A percentile compares a stretch with the other conserved stretches of the same genome.
Conservation (phyloP, 202 grass and related monocot species). For the Alloteropsis angusta region DNA sequence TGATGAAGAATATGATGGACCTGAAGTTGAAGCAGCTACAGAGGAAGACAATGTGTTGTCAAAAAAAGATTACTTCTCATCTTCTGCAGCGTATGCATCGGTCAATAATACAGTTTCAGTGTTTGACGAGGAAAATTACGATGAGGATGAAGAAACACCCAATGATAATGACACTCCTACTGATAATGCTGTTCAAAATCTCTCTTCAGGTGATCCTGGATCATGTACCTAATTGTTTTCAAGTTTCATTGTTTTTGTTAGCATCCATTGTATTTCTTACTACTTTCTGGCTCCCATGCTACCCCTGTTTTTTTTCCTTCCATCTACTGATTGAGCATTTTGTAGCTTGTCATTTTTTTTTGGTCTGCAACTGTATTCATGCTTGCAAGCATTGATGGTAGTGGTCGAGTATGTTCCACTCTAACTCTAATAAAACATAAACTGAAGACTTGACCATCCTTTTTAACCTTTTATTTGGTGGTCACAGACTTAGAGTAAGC, state of each 20-base stretch:
- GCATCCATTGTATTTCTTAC: background rate
- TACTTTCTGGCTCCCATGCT: background rate
- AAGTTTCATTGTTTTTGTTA: background rate
- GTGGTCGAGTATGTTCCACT: too few relatives aligned
- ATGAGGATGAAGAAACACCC: slow-evolving; percentile 59
- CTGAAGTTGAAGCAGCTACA: slow-evolving; percentile 73
- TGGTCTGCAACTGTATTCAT: too few relatives aligned
- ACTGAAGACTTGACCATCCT: too few relatives aligned
- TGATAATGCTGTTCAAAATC: slow-evolving; percentile 29
- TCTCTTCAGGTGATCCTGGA: slow-evolving; percentile 30
- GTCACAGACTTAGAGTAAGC: too few relatives aligned
- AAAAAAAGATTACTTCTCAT: slow-evolving; percentile 67
- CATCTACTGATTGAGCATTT: too few relatives aligned
- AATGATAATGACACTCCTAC: slow-evolving; percentile 28
- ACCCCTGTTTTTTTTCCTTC: background rate
- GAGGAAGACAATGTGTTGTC: slow-evolving; percentile 78
- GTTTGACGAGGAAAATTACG: slow-evolving; percentile 85
- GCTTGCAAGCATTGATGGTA: too few relatives aligned
- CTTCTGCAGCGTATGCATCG: slow-evolving; percentile 41
- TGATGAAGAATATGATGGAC: slow-evolving; percentile 94
- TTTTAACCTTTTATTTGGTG: too few relatives aligned
- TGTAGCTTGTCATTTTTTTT: too few relatives aligned
- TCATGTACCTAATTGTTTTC: background rate
- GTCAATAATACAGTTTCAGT: slow-evolving; percentile 41
- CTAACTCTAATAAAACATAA: too few relatives aligned